Conservation (phyloP, 306 rosid genomes). For the Hippophae tibetana region DNA sequence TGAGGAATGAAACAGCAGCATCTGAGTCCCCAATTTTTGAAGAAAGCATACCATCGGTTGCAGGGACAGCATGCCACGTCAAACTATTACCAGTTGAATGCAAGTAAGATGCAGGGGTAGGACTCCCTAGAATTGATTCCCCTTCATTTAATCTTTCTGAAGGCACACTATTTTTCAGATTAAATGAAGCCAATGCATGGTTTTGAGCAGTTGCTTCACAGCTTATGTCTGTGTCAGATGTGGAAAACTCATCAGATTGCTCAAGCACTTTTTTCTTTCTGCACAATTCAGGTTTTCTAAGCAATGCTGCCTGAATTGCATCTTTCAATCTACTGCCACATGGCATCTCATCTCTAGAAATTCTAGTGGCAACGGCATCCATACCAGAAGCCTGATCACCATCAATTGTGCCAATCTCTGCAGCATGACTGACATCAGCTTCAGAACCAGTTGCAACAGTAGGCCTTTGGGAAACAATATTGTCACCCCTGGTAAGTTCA, state of each 20-base stretch:
- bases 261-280: conserved; percentile 50
- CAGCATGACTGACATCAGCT: conserved; percentile 39
- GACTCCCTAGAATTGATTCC: conserved; percentile 27
- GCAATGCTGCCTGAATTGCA: conserved; percentile 72
- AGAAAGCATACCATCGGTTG: conserved; percentile 23
- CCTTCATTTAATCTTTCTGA: conserved; percentile 34
- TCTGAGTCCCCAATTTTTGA: conserved; percentile 28
- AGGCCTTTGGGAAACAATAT: conserved; percentile 29
- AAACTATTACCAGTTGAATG: conserved; percentile 20
- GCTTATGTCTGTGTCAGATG: conserved; percentile 34
- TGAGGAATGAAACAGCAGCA: conserved; percentile 24
- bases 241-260: conserved; percentile 39
- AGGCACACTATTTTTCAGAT: conserved; percentile 28
- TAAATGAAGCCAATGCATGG: conserved; percentile 30
- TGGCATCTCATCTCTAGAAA: conserved; percentile 43
- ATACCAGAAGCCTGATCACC: conserved; percentile 29
- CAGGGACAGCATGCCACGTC: conserved; percentile 27
- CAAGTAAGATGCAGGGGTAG: conserved; percentile 28
- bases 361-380: conserved; percentile 35
- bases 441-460: conserved; percentile 33
- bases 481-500: conserved; percentile 44
- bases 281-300: conserved; percentile 63
- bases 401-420: conserved; percentile 42
- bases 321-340: conserved; percentile 61
- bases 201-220: conserved; percentile 36